Conservation (phyloP, 768 basidiomycete species). For the Coprinellus aureogranulatus region DNA sequence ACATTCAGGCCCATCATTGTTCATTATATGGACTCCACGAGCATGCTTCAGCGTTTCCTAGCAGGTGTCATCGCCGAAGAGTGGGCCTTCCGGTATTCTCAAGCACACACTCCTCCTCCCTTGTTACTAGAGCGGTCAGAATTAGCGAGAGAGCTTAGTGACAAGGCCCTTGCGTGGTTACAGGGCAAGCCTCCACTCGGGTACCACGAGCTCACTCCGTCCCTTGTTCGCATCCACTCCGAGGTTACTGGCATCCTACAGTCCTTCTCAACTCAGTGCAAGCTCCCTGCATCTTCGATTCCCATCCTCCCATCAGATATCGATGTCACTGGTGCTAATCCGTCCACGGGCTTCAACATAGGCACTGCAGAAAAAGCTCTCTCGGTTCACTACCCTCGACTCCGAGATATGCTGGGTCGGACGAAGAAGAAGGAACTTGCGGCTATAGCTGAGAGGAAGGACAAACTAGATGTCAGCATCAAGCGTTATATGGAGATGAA, state of each 20-base stretch:
- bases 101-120: constrained; percentile 20
- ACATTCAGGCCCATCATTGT: constrained; percentile 72
- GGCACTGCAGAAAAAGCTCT: constrained; percentile 72
- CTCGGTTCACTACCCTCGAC: constrained; percentile 63
- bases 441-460: constrained; percentile 72
- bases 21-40: constrained; percentile 82
- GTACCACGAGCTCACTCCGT: constrained; percentile 88
- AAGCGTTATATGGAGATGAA: constrained; percentile 82
- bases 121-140: constrained; percentile 55
- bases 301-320: constrained; percentile 77
- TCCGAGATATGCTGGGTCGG: constrained; percentile 72
- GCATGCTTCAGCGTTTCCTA: constrained; percentile 88
- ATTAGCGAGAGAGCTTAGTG: constrained; percentile 65
- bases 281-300: constrained; percentile 74
- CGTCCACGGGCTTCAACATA: constrained; percentile 75
- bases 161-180: constrained; percentile 68
- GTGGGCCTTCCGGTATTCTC: constrained; percentile 71
- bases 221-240: constrained; percentile 72
- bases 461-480: constrained; percentile 64
- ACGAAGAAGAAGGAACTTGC: constrained; percentile 78
- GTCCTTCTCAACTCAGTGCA: constrained; percentile 83
- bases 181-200: constrained; percentile 72
- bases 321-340: constrained; percentile 64
- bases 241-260: constrained; percentile 82
- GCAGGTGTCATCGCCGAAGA: constrained; percentile 86